Conservation (phyloP, 768 basidiomycete genomes). For the Leccinum boreale region DNA sequence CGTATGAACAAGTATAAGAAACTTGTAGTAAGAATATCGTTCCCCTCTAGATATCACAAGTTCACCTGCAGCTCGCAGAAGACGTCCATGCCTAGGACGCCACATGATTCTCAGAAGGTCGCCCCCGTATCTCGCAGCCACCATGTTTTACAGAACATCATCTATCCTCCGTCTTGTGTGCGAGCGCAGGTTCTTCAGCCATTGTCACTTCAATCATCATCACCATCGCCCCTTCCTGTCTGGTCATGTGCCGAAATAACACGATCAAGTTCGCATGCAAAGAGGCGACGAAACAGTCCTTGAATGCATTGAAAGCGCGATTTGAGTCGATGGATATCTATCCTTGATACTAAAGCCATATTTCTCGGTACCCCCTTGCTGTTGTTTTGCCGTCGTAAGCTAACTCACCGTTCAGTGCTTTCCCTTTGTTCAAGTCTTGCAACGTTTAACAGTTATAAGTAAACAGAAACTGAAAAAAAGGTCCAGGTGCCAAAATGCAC, state of each 20-base stretch:
- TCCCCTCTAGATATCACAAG: neutral
- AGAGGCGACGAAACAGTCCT: slow-evolving; percentile 10
- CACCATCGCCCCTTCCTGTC: neutral
- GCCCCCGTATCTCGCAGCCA: neutral
- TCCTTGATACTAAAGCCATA: slow-evolving; percentile 2
- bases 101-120: neutral
- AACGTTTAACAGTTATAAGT: neutral
- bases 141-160: slow-evolving; percentile 1
- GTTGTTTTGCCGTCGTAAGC: neutral
- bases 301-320: slow-evolving; percentile 8
- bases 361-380: slow-evolving; percentile 1
- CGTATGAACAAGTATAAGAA: neutral
- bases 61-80: neutral
- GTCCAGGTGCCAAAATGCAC: neutral
- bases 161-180: neutral
- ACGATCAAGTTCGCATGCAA: slow-evolving; percentile 3
- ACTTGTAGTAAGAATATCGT: slow-evolving; percentile 1
- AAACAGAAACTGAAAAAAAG: neutral
- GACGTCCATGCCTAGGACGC: neutral
- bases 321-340: slow-evolving; percentile 14
- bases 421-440: neutral
- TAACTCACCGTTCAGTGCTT: neutral
- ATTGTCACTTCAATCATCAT: neutral
- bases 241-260: slow-evolving; percentile 24
- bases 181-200: neutral